These are phyloP conservation scores for Beauveria sp. DNA, from an alignment of 2,329 filamentous ascomycete genomes.

Conservation along the genomic window DNA sequence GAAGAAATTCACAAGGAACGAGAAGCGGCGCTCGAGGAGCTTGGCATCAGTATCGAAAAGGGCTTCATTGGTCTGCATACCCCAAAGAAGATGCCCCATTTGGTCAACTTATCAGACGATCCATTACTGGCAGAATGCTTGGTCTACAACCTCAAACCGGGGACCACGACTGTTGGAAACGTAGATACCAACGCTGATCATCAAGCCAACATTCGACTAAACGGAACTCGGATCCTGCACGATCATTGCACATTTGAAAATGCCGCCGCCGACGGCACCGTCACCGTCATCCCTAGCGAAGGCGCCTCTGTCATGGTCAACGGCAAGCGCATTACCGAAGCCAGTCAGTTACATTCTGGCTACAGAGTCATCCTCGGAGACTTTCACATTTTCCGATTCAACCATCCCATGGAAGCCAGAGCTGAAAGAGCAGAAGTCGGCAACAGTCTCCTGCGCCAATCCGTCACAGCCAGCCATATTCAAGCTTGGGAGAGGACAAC, in stretches of 20 bases:
- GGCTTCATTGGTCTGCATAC: slow-evolving; percentile 92
- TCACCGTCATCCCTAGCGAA: slow-evolving; percentile 83
- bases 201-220: slow-evolving; percentile 82
- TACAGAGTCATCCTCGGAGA: slow-evolving; percentile 94
- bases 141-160: slow-evolving; percentile 96
- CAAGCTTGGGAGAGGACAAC: slow-evolving; percentile 47
- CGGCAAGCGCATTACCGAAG: slow-evolving; percentile 78
- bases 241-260: slow-evolving; percentile 96
- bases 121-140: slow-evolving; percentile 91
- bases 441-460: slow-evolving; percentile 79
- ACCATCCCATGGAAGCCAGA: slow-evolving; percentile 90
- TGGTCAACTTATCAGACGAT: slow-evolving; percentile 95
- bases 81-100: slow-evolving; percentile 97
- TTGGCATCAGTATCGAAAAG: slow-evolving; percentile 98
- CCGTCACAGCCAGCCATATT: slow-evolving; percentile 56
- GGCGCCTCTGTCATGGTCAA: slow-evolving; percentile 99
- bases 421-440: slow-evolving; percentile 79
- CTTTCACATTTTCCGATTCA: slow-evolving; percentile 98
- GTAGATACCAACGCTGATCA: slow-evolving; percentile 71
- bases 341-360: slow-evolving; percentile 79
- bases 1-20: slow-evolving; percentile 97
- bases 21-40: slow-evolving; percentile 87
- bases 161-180: slow-evolving; percentile 88
- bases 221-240: slow-evolving; percentile 84
- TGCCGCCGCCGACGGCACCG: slow-evolving; percentile 67